Evolutionary conservation across 345 rosid genomes (phyloP), one percentile per base, ranked within the genome.

Genomic region (Pistacia atlantica): DNA sequence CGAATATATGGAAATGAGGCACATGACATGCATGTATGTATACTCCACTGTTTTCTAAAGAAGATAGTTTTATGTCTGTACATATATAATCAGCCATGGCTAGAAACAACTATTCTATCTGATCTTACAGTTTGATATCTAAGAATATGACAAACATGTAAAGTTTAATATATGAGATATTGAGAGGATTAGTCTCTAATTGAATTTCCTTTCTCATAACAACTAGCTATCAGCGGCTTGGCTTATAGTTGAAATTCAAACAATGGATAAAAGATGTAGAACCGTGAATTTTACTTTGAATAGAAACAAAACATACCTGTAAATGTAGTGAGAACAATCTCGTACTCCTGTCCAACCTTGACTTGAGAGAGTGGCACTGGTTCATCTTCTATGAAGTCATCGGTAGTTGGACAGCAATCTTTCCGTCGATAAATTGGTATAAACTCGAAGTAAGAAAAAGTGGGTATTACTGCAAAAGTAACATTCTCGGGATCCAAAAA

Each of bases 381-480:
- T 25, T 89, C 84, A 51, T 84, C 97, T 86, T 95, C 99, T 1
- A 84, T 76, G 75, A 89, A 89, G 76, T 95, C 98, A 74, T 86
- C 94, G 58, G 35, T 77, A 10, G 69, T 69, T 1, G 79, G 68
- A 4, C 55, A 31, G 63, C 6, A 71, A 79, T 83, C 85, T 74
- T 86, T 82, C 74, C 75, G 79, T 71, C 92, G 86, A 63, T 87
- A 48, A 38, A 95, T 88, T 18, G 99, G 99, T 64, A 93, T 90
- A 76, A 95, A 93, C 90, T 95, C 99, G 52, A 90, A 95, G 86
- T 95, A 95, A 54, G 94, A 84, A 77, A 90, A 95, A 25, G 98
- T 89, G 10, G 99, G 99, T 46, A 95, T 71, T 10, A 90, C 96
- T 0, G 97, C 91, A 78, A 91, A 95, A 78, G 90, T 87, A 45